A percentile compares a stretch with the other conserved stretches of the same genome.
Evolutionary conservation across 73 alveolate genomes (phyloP).

Genomic region (Paramecium octaurelia): DNA sequence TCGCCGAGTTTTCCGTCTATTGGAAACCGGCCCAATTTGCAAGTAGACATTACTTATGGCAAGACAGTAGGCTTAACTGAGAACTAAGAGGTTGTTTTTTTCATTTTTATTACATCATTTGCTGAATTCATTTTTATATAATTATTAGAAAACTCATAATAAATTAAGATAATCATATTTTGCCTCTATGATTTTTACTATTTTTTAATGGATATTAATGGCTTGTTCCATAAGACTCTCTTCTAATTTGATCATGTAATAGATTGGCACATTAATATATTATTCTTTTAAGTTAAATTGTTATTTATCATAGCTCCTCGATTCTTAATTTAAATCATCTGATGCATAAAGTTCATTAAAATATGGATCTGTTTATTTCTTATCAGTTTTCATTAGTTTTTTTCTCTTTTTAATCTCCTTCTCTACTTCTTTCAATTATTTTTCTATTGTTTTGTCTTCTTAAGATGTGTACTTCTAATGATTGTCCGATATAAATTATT

Average conservation of each 20-base stretch:
- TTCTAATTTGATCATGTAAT: constrained; percentile 6
- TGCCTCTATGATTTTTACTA: neutral
- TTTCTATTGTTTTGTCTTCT: neutral
- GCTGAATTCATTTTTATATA: neutral
- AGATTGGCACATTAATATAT: neutral
- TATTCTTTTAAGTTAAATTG: neutral
- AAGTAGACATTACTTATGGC: neutral
- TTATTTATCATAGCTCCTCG: neutral
- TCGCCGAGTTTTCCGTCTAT: neutral
- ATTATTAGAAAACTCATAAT: neutral
- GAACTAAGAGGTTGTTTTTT: neutral
- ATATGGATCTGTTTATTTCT: neutral
- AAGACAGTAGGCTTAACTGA: neutral
- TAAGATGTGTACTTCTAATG: neutral
- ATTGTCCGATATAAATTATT: neutral
- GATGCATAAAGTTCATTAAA: neutral
- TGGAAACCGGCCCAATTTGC: neutral
- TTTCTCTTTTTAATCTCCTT: neutral
- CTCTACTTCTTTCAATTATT: neutral
- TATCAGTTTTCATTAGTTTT: neutral
- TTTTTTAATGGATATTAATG: neutral
- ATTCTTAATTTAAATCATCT: neutral
- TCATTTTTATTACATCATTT: neutral
- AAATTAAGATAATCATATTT: constrained; percentile 9
- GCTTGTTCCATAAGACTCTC: neutral